Percentiles rank a stretch among this genome's conserved stretches.
Evolutionary conservation across 192 early-diverging fungal genomes (phyloP).

Genomic region (Backusella westeae): DNA sequence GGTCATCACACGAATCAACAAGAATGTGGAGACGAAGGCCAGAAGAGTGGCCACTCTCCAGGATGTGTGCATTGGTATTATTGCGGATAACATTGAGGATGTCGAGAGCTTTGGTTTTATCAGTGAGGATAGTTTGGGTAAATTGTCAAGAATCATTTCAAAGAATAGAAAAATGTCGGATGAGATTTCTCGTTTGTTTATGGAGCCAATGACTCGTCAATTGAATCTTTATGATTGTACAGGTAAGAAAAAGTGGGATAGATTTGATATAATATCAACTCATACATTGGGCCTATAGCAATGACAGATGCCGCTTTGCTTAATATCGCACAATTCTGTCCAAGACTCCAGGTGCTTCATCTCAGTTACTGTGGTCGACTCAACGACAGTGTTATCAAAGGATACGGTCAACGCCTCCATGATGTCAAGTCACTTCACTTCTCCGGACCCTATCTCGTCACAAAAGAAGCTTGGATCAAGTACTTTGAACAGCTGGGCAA

Average conservation of each 20-base stretch:
- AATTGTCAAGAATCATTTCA: conserved; percentile 75
- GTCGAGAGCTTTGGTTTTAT: conserved; percentile 89
- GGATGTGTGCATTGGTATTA: conserved; percentile 64
- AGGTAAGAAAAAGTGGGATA: conserved; percentile 14
- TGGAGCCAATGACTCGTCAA: conserved; percentile 53
- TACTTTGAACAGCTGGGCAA: conserved; percentile 57
- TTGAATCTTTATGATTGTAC: conserved; percentile 82
- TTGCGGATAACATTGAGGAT: conserved; percentile 75
- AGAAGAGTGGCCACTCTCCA: conserved; percentile 54
- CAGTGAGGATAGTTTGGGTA: conserved; percentile 59
- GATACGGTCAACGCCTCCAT: conserved; percentile 37
- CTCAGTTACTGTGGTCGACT: conserved; percentile 77
- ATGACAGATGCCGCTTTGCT: conserved; percentile 41
- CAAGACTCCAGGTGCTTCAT: conserved; percentile 56
- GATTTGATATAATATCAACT: too few relatives aligned
- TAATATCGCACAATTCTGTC: conserved; percentile 64
- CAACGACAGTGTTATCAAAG: conserved; percentile 43
- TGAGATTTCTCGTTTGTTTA: conserved; percentile 67
- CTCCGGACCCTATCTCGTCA: conserved; percentile 71
- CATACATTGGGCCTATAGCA: conserved; percentile 41
- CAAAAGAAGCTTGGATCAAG: conserved; percentile 50
- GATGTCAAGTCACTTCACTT: conserved; percentile 57
- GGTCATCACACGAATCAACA: not conserved
- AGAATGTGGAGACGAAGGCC: conserved; percentile 20
- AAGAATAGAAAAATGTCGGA: conserved; percentile 68